phyloP scores from a whole-genome alignment of 805 yeast species.

The Nakazawaea sp. region DNA sequence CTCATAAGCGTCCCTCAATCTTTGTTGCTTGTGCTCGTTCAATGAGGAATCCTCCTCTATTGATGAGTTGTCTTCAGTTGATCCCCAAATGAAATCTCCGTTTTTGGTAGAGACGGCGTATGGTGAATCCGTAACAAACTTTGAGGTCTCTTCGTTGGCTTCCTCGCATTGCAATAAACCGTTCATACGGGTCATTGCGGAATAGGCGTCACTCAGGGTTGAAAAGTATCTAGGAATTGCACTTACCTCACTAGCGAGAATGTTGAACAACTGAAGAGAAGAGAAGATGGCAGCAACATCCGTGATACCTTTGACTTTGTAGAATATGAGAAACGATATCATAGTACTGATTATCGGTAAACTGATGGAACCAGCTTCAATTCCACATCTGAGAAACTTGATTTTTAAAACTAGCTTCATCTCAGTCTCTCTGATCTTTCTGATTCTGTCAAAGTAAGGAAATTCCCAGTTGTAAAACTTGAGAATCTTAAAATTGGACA shows the following conservation, averaged over 20 bases:
- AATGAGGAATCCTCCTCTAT: background rate
- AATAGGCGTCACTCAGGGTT: constrained; percentile 57
- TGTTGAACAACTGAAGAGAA: constrained; percentile 60
- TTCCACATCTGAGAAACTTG: constrained; percentile 54
- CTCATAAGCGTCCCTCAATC: background rate
- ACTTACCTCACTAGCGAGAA: constrained; percentile 52
- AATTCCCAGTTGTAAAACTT: constrained; percentile 41
- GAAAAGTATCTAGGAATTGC: constrained; percentile 66
- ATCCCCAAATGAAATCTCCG: constrained; percentile 62
- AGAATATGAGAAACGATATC: constrained; percentile 37
- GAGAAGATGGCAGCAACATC: constrained; percentile 62
- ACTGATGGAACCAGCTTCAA: constrained; percentile 59
- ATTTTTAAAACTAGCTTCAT: constrained; percentile 37
- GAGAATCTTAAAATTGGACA: constrained; percentile 32
- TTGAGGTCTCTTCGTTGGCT: constrained; percentile 11
- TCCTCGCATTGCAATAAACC: constrained; percentile 40
- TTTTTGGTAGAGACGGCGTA: constrained; percentile 37
- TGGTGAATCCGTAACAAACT: background rate
- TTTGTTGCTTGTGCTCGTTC: background rate
- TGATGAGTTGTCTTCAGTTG: constrained; percentile 8
- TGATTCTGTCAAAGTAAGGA: constrained; percentile 30
- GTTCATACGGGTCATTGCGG: constrained; percentile 53
- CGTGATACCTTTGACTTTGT: constrained; percentile 21
- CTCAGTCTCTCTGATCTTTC: constrained; percentile 29
- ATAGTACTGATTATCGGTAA: constrained; percentile 68